These are phyloP conservation scores for Metschnikowia gruessii DNA, from an alignment of 805 yeast genomes.

Conservation along the genomic window DNA sequence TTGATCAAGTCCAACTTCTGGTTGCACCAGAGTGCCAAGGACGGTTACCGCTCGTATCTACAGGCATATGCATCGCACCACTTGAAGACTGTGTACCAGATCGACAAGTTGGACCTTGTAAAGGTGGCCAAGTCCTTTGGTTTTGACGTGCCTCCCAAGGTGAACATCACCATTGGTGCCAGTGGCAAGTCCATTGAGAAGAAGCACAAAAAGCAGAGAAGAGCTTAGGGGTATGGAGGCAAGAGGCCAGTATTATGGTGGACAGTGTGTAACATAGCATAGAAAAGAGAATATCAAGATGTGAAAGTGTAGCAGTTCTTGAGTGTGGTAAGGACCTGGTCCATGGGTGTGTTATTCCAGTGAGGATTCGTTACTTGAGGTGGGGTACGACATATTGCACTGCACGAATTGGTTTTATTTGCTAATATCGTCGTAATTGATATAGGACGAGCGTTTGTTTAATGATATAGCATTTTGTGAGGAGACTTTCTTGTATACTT, in stretches of 20 bases:
- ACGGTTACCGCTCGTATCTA: slow-evolving; percentile 93
- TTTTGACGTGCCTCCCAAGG: slow-evolving; percentile 93
- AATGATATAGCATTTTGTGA: too few species aligned
- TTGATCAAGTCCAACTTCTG: slow-evolving; percentile 88
- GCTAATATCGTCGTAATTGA: too few species aligned
- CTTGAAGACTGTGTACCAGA: slow-evolving; percentile 92
- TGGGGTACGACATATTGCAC: too few species aligned
- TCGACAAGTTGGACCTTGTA: slow-evolving; percentile 88
- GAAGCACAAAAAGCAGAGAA: slow-evolving; percentile 45
- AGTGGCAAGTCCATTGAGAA: slow-evolving; percentile 65
- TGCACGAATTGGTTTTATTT: too few species aligned
- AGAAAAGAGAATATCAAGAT: background rate
- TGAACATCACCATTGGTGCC: slow-evolving; percentile 92
- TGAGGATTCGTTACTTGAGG: too few species aligned
- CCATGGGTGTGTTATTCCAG: too few species aligned
- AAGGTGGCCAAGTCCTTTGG: slow-evolving; percentile 97
- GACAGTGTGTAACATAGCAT: slow-evolving; percentile 14
- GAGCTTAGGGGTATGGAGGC: slow-evolving; percentile 24
- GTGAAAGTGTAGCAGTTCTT: too few species aligned
- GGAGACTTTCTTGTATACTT: too few species aligned
- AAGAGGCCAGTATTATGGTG: too few species aligned
- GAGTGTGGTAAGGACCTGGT: too few species aligned
- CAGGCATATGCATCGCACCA: slow-evolving; percentile 98
- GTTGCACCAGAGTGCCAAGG: slow-evolving; percentile 94
- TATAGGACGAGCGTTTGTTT: too few species aligned